phyloP scores from a whole-genome alignment of 177 flowering plant genomes.

The Vitis hybrid region DNA sequence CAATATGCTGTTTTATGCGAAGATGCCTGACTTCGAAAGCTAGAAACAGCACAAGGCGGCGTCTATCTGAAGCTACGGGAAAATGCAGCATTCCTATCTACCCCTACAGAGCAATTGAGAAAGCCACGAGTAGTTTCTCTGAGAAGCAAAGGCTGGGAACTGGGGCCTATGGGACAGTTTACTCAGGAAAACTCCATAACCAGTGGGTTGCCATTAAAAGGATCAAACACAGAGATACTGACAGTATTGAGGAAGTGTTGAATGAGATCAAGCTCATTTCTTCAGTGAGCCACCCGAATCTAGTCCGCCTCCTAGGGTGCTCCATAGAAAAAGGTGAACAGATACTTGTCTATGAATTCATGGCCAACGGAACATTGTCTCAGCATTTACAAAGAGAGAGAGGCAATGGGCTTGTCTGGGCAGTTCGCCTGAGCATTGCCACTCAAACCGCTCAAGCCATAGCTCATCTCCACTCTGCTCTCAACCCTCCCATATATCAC shows the following conservation, averaged over 20 bases:
- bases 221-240: constrained; percentile 38
- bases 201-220: constrained; percentile 60
- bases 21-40: constrained; percentile 17
- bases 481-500: constrained; percentile 64
- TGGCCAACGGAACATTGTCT: constrained; percentile 67
- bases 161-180: constrained; percentile 66
- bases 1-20: constrained; percentile 27
- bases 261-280: constrained; percentile 68
- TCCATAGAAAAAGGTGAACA: constrained; percentile 54
- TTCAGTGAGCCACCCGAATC: constrained; percentile 57
- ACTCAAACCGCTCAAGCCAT: constrained; percentile 58
- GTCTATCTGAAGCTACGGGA: constrained; percentile 35
- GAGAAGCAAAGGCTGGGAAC: constrained; percentile 51
- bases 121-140: constrained; percentile 51
- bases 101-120: constrained; percentile 53
- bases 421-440: constrained; percentile 50
- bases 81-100: constrained; percentile 37
- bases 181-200: constrained; percentile 44
- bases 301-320: constrained; percentile 67
- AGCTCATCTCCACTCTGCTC: constrained; percentile 56
- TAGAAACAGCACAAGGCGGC: constrained; percentile 19
- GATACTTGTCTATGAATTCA: constrained; percentile 63
- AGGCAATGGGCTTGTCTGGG: constrained; percentile 53
- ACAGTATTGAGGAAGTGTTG: constrained; percentile 46
- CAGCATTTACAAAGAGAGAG: constrained; percentile 55